These are phyloP conservation scores for Heritiera fomes DNA, from an alignment of 345 rosid species.

Conservation along the genomic window DNA sequence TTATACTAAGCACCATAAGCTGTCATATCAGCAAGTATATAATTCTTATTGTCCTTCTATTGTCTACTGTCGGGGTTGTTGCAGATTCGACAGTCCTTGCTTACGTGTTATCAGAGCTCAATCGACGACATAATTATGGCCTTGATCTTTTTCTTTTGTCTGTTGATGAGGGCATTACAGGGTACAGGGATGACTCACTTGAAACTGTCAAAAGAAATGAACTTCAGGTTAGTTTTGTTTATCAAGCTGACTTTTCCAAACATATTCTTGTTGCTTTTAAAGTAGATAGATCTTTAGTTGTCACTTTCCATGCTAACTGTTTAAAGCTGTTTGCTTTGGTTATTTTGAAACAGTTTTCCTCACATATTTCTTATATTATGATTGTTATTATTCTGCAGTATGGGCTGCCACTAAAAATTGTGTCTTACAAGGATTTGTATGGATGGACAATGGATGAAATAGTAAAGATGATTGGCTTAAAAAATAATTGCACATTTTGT, in stretches of 20 bases:
- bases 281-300: not conserved
- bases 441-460: slow-evolving; percentile 99
- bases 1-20: not conserved
- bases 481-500: slow-evolving; percentile 95
- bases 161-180: slow-evolving; percentile 89
- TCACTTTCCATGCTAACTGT: not conserved
- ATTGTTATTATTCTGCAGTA: slow-evolving; percentile 42
- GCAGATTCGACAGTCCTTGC: slow-evolving; percentile 93
- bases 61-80: slow-evolving; percentile 13
- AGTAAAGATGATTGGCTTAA: slow-evolving; percentile 88
- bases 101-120: slow-evolving; percentile 75
- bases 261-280: not conserved
- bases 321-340: not conserved
- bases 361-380: not conserved
- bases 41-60: not conserved
- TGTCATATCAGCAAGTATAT: not conserved
- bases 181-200: slow-evolving; percentile 92
- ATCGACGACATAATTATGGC: slow-evolving; percentile 67
- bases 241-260: not conserved
- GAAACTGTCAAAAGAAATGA: slow-evolving; percentile 93
- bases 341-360: not conserved
- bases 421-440: slow-evolving; percentile 93
- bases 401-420: slow-evolving; percentile 80
- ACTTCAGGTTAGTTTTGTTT: slow-evolving; percentile 51
- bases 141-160: slow-evolving; percentile 86